These are phyloP conservation scores for Venturia aucupariae DNA, from an alignment of 2,329 filamentous ascomycete genomes.

Conservation along the genomic window DNA sequence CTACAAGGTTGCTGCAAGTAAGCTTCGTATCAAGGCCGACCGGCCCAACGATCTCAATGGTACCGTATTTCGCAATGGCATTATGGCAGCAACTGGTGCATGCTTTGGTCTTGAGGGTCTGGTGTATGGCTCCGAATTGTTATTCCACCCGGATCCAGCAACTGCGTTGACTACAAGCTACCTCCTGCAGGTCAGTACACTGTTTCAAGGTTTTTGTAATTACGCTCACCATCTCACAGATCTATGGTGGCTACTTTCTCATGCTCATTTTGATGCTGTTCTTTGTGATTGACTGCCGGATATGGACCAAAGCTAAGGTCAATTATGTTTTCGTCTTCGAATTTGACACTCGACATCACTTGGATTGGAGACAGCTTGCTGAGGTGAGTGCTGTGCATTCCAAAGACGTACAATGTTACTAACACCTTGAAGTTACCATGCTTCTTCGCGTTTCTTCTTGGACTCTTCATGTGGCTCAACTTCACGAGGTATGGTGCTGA, in stretches of 20 bases:
- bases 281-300: conserved; percentile 76
- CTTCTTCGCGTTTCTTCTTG: conserved; percentile 67
- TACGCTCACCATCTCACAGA: conserved; percentile 37
- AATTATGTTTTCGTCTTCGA: conserved; percentile 98
- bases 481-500: conserved; percentile 61
- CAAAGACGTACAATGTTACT: not conserved
- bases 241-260: conserved; percentile 89
- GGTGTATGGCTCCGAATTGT: conserved; percentile 28
- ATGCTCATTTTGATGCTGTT: conserved; percentile 68
- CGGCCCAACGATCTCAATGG: conserved; percentile 50
- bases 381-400: conserved; percentile 48
- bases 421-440: conserved; percentile 55
- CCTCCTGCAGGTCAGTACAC: conserved; percentile 50
- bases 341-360: conserved; percentile 73
- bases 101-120: conserved; percentile 37
- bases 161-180: conserved; percentile 31
- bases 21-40: conserved; percentile 64
- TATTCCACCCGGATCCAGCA: conserved; percentile 20
- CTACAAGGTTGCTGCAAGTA: conserved; percentile 80
- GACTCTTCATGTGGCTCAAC: conserved; percentile 81
- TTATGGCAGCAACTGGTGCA: conserved; percentile 32
- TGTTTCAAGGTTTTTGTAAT: too few relatives aligned
- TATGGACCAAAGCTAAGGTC: conserved; percentile 78
- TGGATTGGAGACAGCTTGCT: conserved; percentile 83
- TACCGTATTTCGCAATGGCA: conserved; percentile 50